phyloP scores from a whole-genome alignment of 768 basidiomycete species.

The Pleurotus tuoliensis region DNA sequence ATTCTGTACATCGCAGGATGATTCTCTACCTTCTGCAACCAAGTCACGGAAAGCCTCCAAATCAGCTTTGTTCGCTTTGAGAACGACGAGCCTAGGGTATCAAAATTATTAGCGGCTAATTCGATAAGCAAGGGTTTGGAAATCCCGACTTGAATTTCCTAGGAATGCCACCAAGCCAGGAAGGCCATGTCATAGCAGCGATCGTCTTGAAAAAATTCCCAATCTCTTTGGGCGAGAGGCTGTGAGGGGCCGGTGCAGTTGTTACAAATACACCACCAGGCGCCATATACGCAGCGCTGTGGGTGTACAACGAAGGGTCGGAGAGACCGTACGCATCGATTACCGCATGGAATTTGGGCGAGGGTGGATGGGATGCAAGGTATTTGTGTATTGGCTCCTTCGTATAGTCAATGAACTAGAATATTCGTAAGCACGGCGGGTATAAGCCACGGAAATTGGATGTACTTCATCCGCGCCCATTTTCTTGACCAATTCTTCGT shows the following conservation, averaged over 20 bases:
- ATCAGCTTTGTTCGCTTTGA: conserved; percentile 29
- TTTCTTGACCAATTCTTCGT: conserved; percentile 50
- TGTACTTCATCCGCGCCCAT: conserved; percentile 66
- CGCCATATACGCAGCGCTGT: conserved; percentile 49
- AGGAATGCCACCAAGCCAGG: conserved; percentile 49
- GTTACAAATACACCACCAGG: conserved; percentile 51
- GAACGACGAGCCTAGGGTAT: conserved; percentile 26
- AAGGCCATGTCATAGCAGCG: conserved; percentile 35
- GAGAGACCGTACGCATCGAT: conserved; percentile 54
- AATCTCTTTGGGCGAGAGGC: conserved; percentile 24
- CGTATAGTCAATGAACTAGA: conserved; percentile 61
- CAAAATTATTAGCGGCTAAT: neutral
- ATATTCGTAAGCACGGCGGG: neutral
- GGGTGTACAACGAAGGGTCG: conserved; percentile 45
- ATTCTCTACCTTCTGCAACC: conserved; percentile 37
- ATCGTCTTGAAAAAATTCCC: conserved; percentile 27
- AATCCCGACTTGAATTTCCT: conserved; percentile 41
- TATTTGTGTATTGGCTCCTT: conserved; percentile 43
- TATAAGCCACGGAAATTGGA: neutral
- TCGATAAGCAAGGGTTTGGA: neutral
- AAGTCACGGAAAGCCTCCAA: conserved; percentile 31
- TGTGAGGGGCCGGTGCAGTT: conserved; percentile 43
- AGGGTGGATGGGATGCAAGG: conserved; percentile 40
- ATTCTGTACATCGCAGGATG: conserved; percentile 29
- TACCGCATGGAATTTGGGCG: conserved; percentile 52